Evolutionary conservation across 2,329 filamentous ascomycete species (phyloP).

Genomic region (Hymenoscyphus scutula): DNA sequence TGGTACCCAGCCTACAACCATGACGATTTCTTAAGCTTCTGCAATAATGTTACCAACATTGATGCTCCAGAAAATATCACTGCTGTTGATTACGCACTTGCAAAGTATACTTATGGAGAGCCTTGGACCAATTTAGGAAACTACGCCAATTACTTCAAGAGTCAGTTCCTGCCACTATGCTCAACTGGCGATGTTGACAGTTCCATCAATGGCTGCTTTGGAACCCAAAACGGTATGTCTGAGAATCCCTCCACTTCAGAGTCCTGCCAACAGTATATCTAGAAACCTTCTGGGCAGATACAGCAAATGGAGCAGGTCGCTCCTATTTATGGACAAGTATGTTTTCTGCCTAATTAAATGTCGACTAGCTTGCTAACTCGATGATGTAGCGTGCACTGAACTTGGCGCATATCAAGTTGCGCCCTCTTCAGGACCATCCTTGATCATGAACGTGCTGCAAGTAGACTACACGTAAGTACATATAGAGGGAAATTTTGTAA

Average conservation of each 20-base stretch:
- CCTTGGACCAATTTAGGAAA: constrained; percentile 50
- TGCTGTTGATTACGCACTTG: constrained; percentile 44
- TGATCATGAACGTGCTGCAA: constrained; percentile 48
- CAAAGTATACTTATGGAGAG: constrained; percentile 48
- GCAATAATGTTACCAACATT: constrained; percentile 49
- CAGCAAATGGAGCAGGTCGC: constrained; percentile 41
- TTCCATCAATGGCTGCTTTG: constrained; percentile 43
- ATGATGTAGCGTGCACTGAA: constrained; percentile 42
- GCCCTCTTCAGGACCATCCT: constrained; percentile 41
- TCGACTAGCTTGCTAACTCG: not conserved
- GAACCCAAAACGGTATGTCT: constrained; percentile 30
- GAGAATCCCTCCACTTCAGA: not conserved
- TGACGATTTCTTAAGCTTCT: constrained; percentile 52
- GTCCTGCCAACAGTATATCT: constrained; percentile 23
- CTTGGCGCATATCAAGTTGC: constrained; percentile 50
- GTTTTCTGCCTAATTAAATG: not conserved
- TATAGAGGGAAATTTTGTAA: too few relatives aligned
- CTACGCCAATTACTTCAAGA: constrained; percentile 52
- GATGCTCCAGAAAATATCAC: constrained; percentile 44
- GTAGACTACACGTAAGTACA: constrained; percentile 48
- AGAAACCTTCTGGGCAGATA: constrained; percentile 44
- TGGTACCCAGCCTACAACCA: constrained; percentile 44
- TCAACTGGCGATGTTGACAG: constrained; percentile 42
- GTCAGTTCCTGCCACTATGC: constrained; percentile 44
- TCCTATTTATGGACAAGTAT: constrained; percentile 49